phyloP scores from a whole-genome alignment of 2,329 filamentous ascomycete genomes.

The Setomelanomma holmii region DNA sequence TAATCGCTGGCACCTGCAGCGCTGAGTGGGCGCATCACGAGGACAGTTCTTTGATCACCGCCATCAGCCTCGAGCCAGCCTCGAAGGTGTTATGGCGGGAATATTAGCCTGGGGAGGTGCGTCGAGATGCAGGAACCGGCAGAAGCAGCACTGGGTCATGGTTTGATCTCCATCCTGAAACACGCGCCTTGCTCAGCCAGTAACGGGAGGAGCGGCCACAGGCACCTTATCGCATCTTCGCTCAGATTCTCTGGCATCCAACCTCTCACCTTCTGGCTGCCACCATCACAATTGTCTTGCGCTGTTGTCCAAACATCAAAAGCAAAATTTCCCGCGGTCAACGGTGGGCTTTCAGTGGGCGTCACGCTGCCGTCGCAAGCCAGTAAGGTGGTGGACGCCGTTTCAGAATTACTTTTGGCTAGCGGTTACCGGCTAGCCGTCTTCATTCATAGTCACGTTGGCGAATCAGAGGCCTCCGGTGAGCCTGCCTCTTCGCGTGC shows the following conservation, averaged over 20 bases:
- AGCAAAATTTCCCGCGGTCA: conserved; percentile 10
- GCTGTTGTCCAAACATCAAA: conserved; percentile 15
- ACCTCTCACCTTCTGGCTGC: conserved; percentile 8
- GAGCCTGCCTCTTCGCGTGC: conserved; percentile 28
- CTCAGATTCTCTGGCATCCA: conserved; percentile 3
- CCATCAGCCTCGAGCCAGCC: conserved; percentile 24
- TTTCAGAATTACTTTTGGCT: conserved; percentile 47
- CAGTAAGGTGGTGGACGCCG: conserved; percentile 38
- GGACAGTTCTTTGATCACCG: conserved; percentile 16
- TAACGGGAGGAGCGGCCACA: conserved; percentile 22
- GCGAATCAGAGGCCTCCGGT: conserved; percentile 34
- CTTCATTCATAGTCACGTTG: conserved; percentile 30
- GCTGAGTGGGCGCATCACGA: conserved; percentile 16
- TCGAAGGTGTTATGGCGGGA: conserved; percentile 33
- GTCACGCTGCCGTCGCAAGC: conserved; percentile 39
- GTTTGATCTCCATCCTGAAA: conserved; percentile 50
- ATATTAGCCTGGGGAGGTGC: conserved; percentile 27
- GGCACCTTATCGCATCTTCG: conserved; percentile 3
- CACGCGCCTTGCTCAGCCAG: conserved; percentile 25
- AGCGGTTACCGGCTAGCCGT: conserved; percentile 31
- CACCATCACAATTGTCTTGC: conserved; percentile 1
- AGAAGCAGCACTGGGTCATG: conserved; percentile 40
- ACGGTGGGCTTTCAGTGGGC: conserved; percentile 24
- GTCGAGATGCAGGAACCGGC: conserved; percentile 47
- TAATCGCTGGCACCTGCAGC: conserved; percentile 13